phyloP scores from a whole-genome alignment of 2,329 filamentous ascomycete species.

The Nemania diffusa region DNA sequence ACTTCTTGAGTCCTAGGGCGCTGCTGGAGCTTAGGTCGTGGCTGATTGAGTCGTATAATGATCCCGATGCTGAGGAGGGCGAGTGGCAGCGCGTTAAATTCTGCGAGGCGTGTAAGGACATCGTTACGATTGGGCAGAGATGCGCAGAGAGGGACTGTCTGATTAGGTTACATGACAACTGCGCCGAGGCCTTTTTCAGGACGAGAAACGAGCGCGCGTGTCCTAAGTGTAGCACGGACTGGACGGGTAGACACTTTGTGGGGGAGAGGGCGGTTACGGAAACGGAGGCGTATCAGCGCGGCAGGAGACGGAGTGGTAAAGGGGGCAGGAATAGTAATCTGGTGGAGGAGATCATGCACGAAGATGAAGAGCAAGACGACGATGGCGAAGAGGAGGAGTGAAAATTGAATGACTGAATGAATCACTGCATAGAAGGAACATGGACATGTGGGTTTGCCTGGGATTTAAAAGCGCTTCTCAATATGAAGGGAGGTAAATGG shows the following conservation, averaged over 20 bases:
- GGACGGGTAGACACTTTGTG: constrained; percentile 62
- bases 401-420: constrained; percentile 11
- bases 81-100: constrained; percentile 82
- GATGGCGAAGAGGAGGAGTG: constrained; percentile 46
- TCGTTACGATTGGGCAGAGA: constrained; percentile 85
- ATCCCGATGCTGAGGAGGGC: constrained; percentile 67
- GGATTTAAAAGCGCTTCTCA: background rate
- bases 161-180: constrained; percentile 80
- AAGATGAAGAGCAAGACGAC: constrained; percentile 45
- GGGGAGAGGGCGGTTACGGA: constrained; percentile 68
- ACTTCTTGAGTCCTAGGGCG: constrained; percentile 77
- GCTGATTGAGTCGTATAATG: constrained; percentile 91
- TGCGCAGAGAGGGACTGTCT: constrained; percentile 76
- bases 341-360: constrained; percentile 50
- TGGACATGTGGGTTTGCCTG: background rate
- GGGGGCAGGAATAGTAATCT: constrained; percentile 50
- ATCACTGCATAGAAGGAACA: background rate
- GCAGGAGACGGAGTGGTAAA: constrained; percentile 52
- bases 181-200: constrained; percentile 78
- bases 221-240: constrained; percentile 66
- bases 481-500: background rate
- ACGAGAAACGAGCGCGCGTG: constrained; percentile 71
- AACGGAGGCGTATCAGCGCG: constrained; percentile 61
- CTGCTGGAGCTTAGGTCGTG: constrained; percentile 87
- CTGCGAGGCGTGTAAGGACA: constrained; percentile 88